Evolutionary conservation across 345 rosid genomes (phyloP), one percentile per base, ranked within the genome.

Genomic region (Citrus unshiu): DNA sequence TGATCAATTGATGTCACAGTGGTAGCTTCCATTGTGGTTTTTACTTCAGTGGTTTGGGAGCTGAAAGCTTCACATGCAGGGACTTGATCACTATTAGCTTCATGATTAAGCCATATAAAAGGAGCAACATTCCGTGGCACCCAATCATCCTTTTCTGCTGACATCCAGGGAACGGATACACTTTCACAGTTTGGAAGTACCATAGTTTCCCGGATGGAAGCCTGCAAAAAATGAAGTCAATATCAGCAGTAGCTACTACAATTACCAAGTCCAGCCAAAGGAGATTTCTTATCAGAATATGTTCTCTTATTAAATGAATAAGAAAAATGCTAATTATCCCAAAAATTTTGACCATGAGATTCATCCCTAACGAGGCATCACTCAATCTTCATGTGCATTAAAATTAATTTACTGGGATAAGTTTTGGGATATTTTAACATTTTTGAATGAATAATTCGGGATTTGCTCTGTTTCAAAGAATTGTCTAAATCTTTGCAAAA

Each of bases 171-270:
- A 84, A 96, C 83, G 80, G 89, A 85, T 70, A 89, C 21, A 67
- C 90, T 88, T 83, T 93, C 97, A 73, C 92, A 87, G 83, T 96
- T 96, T n/a, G 99, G 99, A 68, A 92, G 97, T 59, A 96, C 99
- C 91, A 96, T 68, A 10, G 89, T 86, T 54, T 93, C 99, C 43
- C 88, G 84, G 70, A 96, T 91, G 2, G 88, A 80, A 8, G 85
- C 85, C 99, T 96, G 88, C 80, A 80, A 19, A 75, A 66, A 85
- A 68, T 34, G 64, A 81, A 65, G 34, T 30, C 58, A 75, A 70
- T 64, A 71, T 79, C 76, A 82, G 39, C 63, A 21, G 27, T 68
- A 83, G 58, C 43, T 18, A 63, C 51, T 34, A 63, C 46, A 24
- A 61, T 60, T 40, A 5, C 40, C 16, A 61, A 14, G 68, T 29